Base-by-base conservation (phyloP, 1,284 basidiomycete genomes). In the Entoloma clypeatum region DNA sequence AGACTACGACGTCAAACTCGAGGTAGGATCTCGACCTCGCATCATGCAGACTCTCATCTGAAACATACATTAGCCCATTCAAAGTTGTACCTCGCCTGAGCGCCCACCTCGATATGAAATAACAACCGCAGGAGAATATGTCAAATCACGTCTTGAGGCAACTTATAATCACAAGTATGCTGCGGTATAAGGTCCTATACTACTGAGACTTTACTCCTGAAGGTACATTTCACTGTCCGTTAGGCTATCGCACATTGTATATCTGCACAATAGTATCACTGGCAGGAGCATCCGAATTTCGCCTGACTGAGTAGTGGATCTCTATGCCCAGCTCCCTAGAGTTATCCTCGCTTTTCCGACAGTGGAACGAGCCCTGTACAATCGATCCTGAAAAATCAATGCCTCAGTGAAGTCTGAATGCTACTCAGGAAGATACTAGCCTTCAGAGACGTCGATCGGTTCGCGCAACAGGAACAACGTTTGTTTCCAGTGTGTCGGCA, bases 401-500 rank as follows among this genome's bases (percentile, higher is more conserved):
- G 32, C 13, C 27, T 33, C 11, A 23, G 27, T 11, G 9, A 3
- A 25, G 34, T 33, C 36, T 21, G 44, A 37, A 33, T 22, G 5
- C 41, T 29, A 19, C 16, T 14, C 19, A 7, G 16, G 8, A 41
- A 43, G 19, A n/a, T 34, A 50, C 36, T 10, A 44, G 84, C 92
- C 92, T 61, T 86, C 77, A 6, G 75, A 68, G 0, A 88, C 82
- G 17, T 63, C 57, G 45, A 98, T 77, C 0, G 92, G 87, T 38
- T 92, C 79, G 41, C 79, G 75, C 48, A 99, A 70, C 49, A 98
- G 66, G 63, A 99, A 96, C 8, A 93, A 57, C 0, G 94, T 94
- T 60, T 99, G 95, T 62, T 95, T 95, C 95, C 95, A 99, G 62
- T 99, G 95, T n/a, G 95, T 99, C 16, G 88, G 81, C 35, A 81